Evolutionary conservation across 441 rosid species (phyloP).

Genomic region (Bruguiera hainesii): DNA sequence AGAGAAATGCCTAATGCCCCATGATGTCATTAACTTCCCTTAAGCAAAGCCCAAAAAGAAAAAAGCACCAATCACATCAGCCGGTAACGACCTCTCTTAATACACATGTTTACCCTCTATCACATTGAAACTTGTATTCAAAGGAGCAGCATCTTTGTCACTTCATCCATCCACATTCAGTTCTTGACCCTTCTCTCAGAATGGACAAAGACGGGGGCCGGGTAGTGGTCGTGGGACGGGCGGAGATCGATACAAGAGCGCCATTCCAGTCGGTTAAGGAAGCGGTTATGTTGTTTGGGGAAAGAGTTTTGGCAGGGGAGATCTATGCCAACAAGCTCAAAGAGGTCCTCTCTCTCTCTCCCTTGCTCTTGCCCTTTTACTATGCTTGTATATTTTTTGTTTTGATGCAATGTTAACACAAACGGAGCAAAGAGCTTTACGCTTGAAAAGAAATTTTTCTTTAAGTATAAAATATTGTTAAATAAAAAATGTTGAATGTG

Average conservation of each 20-base stretch:
- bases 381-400: no score
- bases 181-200: neutral
- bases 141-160: neutral
- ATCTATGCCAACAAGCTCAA: slow-evolving; percentile 49
- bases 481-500: no score
- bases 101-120: neutral
- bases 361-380: no score
- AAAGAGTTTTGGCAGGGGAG: slow-evolving; percentile 54
- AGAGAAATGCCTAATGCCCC: neutral
- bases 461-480: no score
- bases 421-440: no score
- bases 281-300: slow-evolving; percentile 55
- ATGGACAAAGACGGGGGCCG: slow-evolving; percentile 30
- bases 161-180: neutral
- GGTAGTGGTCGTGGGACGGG: slow-evolving; percentile 37
- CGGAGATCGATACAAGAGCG: slow-evolving; percentile 53
- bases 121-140: neutral
- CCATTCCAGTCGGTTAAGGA: slow-evolving; percentile 67
- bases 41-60: no score
- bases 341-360: slow-evolving; percentile 32
- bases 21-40: slow-evolving; percentile 16
- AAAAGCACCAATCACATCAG: neutral
- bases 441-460: no score
- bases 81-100: slow-evolving; percentile 1
- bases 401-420: no score